Conservation (phyloP, 176 grass and related monocot species). For the Poa annua region DNA sequence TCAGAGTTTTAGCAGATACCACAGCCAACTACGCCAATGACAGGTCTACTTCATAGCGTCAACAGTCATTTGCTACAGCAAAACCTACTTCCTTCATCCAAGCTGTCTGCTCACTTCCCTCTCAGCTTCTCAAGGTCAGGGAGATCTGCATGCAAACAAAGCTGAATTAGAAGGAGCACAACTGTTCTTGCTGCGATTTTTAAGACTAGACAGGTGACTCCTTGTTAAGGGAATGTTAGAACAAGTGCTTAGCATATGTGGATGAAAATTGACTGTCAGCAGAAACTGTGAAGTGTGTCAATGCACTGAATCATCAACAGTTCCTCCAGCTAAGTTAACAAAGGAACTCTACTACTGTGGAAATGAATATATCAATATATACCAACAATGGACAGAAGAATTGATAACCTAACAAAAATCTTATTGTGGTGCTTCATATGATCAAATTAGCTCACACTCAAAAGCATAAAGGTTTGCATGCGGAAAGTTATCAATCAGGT, state of each 20-base stretch:
- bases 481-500: not conserved
- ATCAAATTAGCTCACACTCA: not conserved
- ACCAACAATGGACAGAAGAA: slow-evolving; percentile 23
- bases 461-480: not conserved
- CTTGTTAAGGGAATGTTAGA: not conserved
- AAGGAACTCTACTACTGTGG: not conserved
- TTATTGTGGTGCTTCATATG: not conserved
- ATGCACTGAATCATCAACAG: not conserved
- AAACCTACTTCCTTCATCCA: slow-evolving; percentile 25
- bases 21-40: slow-evolving; percentile 32
- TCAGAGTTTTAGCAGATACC: not conserved
- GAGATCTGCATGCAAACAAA: slow-evolving; percentile 73
- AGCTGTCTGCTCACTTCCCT: slow-evolving; percentile 57
- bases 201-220: not conserved
- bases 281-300: not conserved
- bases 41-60: slow-evolving; percentile 13
- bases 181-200: not conserved
- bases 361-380: not conserved
- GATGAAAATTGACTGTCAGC: not conserved
- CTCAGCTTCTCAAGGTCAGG: slow-evolving; percentile 96
- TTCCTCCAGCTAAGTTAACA: not conserved
- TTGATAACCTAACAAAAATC: not conserved
- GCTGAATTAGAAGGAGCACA: slow-evolving; percentile 3
- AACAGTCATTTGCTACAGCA: slow-evolving; percentile 39
- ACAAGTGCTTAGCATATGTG: not conserved